Percentiles rank a stretch among this genome's conserved stretches.
Conservation (phyloP, 352 stramenopile genomes). For the Aphanomyces astaci region DNA sequence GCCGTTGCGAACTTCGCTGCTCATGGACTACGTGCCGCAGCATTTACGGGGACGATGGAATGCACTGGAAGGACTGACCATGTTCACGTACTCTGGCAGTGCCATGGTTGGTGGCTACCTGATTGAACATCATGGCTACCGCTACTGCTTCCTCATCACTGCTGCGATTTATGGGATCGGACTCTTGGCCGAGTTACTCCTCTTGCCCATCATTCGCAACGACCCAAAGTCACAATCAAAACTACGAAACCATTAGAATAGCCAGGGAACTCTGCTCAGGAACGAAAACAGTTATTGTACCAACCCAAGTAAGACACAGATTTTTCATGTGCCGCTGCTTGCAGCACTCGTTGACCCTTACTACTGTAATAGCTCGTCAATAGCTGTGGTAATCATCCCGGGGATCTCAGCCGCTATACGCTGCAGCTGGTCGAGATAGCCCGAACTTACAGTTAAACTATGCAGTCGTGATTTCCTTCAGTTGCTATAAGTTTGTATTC, state of each 20-base stretch:
- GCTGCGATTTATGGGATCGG: conserved; percentile 53
- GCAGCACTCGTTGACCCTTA: too few species aligned
- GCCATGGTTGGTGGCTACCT: conserved; percentile 67
- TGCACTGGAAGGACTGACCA: conserved; percentile 57
- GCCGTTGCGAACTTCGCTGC: conserved; percentile 57
- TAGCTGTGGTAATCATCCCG: too few species aligned
- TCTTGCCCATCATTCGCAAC: conserved; percentile 34
- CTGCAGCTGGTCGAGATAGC: too few species aligned
- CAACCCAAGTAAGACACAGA: too few species aligned
- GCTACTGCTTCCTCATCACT: conserved; percentile 70
- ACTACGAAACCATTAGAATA: not conserved
- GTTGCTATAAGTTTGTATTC: too few species aligned
- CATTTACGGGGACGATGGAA: conserved; percentile 72
- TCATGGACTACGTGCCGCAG: conserved; percentile 76
- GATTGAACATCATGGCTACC: conserved; percentile 68
- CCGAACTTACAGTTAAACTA: too few species aligned
- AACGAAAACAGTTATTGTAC: not conserved
- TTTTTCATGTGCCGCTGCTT: too few species aligned
- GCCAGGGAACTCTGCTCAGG: not conserved
- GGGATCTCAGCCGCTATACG: too few species aligned
- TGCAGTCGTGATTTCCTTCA: too few species aligned
- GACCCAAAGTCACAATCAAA: not conserved
- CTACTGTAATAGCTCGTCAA: too few species aligned
- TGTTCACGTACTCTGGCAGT: conserved; percentile 73
- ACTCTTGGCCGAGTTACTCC: conserved; percentile 44